These are phyloP conservation scores for Paecilomyces sp. DNA, from an alignment of 2,329 filamentous ascomycete species.

Conservation along the genomic window DNA sequence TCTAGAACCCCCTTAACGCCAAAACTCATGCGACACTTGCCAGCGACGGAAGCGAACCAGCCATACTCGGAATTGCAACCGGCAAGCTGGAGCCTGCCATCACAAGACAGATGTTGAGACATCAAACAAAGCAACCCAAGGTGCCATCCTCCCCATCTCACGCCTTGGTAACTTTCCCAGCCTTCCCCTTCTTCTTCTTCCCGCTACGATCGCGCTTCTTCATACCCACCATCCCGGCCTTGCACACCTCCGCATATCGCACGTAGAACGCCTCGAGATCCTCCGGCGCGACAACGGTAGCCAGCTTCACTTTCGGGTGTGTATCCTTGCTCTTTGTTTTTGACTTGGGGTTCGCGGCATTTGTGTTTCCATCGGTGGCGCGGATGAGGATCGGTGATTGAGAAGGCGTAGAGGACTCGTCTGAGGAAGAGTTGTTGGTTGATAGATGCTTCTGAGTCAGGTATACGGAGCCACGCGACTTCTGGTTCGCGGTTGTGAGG, in stretches of 20 bases:
- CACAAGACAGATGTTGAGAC: background rate
- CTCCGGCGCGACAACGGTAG: slow-evolving; percentile 71
- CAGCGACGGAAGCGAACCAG: slow-evolving; percentile 10
- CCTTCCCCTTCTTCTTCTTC: slow-evolving; percentile 71
- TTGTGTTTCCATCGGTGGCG: slow-evolving; percentile 70
- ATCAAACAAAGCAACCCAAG: background rate
- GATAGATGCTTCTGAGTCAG: slow-evolving; percentile 36
- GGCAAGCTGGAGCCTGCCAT: background rate
- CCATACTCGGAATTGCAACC: background rate
- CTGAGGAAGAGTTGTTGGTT: slow-evolving; percentile 22
- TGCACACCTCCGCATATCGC: slow-evolving; percentile 85
- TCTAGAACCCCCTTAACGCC: background rate
- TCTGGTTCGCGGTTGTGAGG: slow-evolving; percentile 31
- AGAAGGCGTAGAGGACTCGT: slow-evolving; percentile 51
- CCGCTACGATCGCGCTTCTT: slow-evolving; percentile 90
- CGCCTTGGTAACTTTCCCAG: slow-evolving; percentile 24
- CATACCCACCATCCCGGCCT: slow-evolving; percentile 75
- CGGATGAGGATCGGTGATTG: slow-evolving; percentile 67
- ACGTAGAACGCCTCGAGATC: slow-evolving; percentile 74
- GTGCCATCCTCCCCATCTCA: slow-evolving; percentile 6
- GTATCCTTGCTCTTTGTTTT: slow-evolving; percentile 33
- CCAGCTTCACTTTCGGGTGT: slow-evolving; percentile 63
- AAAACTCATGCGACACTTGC: slow-evolving; percentile 14
- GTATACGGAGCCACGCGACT: slow-evolving; percentile 36
- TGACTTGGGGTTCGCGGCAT: slow-evolving; percentile 28